Evolutionary conservation across 2,329 filamentous ascomycete species (phyloP), one percentile per base, ranked within the genome.

Genomic region (Ophiocordyceps polyrhachis-furcata): DNA sequence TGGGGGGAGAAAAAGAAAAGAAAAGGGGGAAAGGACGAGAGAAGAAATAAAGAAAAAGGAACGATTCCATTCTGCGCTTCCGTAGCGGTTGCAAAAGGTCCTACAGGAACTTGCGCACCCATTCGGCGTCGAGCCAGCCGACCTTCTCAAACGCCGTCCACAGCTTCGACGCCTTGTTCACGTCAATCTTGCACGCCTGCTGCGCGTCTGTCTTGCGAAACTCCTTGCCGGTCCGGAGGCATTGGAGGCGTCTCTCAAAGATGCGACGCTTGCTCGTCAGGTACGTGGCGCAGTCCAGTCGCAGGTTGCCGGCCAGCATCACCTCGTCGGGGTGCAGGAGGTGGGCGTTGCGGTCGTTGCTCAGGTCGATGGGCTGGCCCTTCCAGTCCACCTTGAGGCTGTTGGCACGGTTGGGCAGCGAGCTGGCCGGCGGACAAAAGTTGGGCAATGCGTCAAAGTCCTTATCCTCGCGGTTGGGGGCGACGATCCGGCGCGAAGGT

Each of bases 191-290:
- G 72, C 86, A 93, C n/a, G 85, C 86, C 60, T 93, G 84, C 61
- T 96, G 89, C 5, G 87, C 86, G 58, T 94, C 85, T 1, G 89
- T 96, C 73, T 94, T 94, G 59, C 85, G 80, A 61, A 94, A 95
- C 55, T 88, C 83, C 62, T 93, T 91, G 57, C 74, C 73, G 32
- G 76, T 77, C 46, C 67, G 65, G 2, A 79, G 74, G 48, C 73
- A 75, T 43, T 81, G 74, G 31, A 89, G 73, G 38, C 84, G 77
- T 43, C 78, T 77, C 45, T 81, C 69, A 60, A 96, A 96, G 56
- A 96, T 89, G 48, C 87, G 81, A 47, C 89, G 80, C 71, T 95
- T 96, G 68, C 83, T 91, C 48, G 83, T 88, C 21, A 96, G 71
- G 57, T 95, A 96, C 13, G 83, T 89, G 17, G 84, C 83, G 59